Base-by-base conservation (phyloP, 257 asterid genomes). In the Solanum pennellii region DNA sequence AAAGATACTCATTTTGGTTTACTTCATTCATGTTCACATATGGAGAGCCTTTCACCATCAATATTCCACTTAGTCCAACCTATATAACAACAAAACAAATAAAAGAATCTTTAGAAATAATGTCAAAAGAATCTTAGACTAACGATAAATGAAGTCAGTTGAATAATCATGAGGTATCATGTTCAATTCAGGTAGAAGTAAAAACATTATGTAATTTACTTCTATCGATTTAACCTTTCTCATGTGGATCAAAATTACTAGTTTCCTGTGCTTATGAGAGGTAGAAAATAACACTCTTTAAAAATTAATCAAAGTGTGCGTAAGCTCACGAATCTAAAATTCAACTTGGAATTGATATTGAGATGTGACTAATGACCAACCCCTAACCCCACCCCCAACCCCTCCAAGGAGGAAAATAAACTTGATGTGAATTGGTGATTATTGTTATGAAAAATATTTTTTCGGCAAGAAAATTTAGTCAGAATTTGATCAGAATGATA, bases 11-110 rank as follows among this genome's bases (percentile, higher is more conserved):
- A 20, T 94, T 77, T n/a, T 87, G 77, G 56, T 94, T 93, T 82
- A 95, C 96, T 90, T 97, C 94, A 90, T 94, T 92, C 93, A 89
- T 91, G 93, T 95, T 94, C 39, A 87, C 91, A 27, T 94, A 94
- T 0, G 94, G 86, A 8, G 99, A 95, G 20, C 99, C 99, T 90
- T 97, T 97, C 74, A 97, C 99, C 87, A 97, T 97, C 90, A 94
- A 90, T 76, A 97, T 97, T 45, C 99, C 99, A 16, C 96, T 94
- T 13, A 97, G 93, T 16, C 97, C 92, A 45, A 97, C 99, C 99
- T 96, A 88, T 20, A 23, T 79, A 39, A 79, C 41, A 45, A 45
- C 3, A 15, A 44, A 14, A 44, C 65, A 79, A 76, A 35, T 20
- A 73, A 33, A 35, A 9, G 44, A 62, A 62, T n/a, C 7, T 62